These are phyloP conservation scores for Colletotrichum navitas DNA, from an alignment of 2,329 filamentous ascomycete species.

Conservation along the genomic window DNA sequence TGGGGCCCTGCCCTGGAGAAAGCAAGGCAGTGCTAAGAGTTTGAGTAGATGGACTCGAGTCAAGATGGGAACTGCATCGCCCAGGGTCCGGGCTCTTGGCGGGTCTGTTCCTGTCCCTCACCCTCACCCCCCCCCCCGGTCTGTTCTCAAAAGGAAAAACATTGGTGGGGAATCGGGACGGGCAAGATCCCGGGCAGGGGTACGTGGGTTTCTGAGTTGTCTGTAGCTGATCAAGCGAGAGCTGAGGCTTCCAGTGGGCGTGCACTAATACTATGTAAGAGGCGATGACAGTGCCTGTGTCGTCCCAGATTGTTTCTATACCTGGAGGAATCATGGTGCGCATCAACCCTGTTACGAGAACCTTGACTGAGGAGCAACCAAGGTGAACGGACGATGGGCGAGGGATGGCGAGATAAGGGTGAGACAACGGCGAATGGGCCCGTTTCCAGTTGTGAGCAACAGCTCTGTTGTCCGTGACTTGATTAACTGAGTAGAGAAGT, in stretches of 20 bases:
- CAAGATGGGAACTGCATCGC: constrained; percentile 21
- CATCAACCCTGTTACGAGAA: background rate
- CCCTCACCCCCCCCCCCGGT: background rate
- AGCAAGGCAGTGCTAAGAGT: constrained; percentile 32
- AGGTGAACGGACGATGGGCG: background rate
- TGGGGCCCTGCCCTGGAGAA: constrained; percentile 26
- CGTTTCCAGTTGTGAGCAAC: background rate
- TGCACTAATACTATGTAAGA: background rate
- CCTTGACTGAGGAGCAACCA: background rate
- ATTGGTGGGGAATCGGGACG: constrained; percentile 31
- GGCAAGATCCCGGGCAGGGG: constrained; percentile 26
- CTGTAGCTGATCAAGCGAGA: background rate
- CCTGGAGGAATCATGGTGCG: background rate
- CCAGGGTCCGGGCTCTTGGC: constrained; percentile 23
- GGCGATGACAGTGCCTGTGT: constrained; percentile 6
- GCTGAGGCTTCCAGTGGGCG: background rate
- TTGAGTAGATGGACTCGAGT: constrained; percentile 35
- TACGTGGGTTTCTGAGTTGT: constrained; percentile 3
- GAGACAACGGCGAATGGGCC: background rate
- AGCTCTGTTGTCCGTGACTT: constrained; percentile 15
- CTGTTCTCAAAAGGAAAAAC: constrained; percentile 36
- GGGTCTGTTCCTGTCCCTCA: constrained; percentile 19
- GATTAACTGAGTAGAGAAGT: background rate
- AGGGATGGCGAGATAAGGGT: constrained; percentile 12
- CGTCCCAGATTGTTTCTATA: background rate